Percentiles rank a stretch among this genome's conserved stretches.
phyloP scores from a whole-genome alignment of 2,329 filamentous ascomycete genomes.

The Xylariaceae sp. region DNA sequence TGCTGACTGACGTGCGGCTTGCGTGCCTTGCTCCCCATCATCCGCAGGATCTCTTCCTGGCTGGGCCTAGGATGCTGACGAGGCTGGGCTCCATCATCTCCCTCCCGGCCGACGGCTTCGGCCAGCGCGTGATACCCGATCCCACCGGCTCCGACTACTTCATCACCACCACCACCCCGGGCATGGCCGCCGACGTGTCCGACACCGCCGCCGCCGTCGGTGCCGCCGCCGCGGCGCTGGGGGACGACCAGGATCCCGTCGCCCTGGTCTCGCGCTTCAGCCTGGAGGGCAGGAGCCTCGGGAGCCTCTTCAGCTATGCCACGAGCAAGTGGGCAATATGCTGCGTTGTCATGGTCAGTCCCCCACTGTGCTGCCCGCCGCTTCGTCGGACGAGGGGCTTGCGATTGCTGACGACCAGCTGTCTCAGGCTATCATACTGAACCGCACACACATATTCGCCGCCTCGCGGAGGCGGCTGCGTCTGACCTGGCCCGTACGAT shows the following conservation, averaged over 20 bases:
- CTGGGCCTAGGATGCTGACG: constrained; percentile 62
- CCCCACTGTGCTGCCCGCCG: no score
- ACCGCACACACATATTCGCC: constrained; percentile 88
- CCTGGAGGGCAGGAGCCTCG: constrained; percentile 59
- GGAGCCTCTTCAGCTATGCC: constrained; percentile 82
- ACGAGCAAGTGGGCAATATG: constrained; percentile 88
- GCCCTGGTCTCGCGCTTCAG: constrained; percentile 42
- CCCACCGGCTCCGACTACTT: constrained; percentile 29
- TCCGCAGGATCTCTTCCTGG: constrained; percentile 52
- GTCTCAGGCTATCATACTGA: constrained; percentile 67
- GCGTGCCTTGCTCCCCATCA: no score
- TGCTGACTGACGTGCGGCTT: no score
- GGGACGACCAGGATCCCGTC: constrained; percentile 32
- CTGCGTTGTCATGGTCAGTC: constrained; percentile 66
- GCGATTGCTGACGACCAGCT: not conserved
- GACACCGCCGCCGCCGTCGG: constrained; percentile 26
- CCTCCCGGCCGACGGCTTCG: constrained; percentile 53
- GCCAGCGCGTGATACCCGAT: constrained; percentile 38
- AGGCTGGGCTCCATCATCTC: constrained; percentile 53
- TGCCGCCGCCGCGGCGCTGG: constrained; percentile 34
- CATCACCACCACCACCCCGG: constrained; percentile 43
- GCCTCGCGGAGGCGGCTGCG: constrained; percentile 75
- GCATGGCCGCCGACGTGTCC: constrained; percentile 33
- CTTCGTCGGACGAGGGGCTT: no score
- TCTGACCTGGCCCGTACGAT: constrained; percentile 63